Evolutionary conservation across 1,139 yeast genomes (phyloP).

Genomic region (Pichia sp.): DNA sequence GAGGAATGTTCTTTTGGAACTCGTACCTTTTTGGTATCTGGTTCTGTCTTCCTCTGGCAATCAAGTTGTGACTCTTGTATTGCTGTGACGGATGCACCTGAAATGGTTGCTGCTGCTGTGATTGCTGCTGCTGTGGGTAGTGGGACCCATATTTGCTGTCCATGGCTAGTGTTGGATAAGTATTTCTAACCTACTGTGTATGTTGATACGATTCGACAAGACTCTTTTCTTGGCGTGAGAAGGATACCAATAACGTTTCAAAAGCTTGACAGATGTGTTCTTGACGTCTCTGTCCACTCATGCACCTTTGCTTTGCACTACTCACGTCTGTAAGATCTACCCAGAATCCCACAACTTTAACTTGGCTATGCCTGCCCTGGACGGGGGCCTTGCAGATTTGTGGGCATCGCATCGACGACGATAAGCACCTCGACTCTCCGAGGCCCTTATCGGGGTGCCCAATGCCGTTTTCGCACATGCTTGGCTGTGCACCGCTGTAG

Average conservation of each 20-base stretch:
- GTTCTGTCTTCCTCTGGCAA: conserved; percentile 26
- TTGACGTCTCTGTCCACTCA: background rate
- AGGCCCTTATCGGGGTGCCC: background rate
- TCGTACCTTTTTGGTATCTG: conserved; percentile 29
- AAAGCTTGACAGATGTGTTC: background rate
- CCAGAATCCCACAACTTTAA: too few relatives aligned
- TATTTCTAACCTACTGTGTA: background rate
- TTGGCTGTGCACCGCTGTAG: background rate
- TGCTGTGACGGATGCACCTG: conserved; percentile 4
- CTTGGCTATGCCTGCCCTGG: background rate
- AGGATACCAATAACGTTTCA: too few relatives aligned
- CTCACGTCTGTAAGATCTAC: too few relatives aligned
- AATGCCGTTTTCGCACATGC: background rate
- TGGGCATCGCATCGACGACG: background rate
- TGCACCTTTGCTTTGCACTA: background rate
- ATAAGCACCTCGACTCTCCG: background rate
- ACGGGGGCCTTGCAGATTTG: background rate
- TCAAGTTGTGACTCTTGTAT: background rate
- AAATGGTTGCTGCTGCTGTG: background rate
- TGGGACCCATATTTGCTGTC: background rate
- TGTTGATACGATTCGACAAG: too few relatives aligned
- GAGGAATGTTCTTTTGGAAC: conserved; percentile 23
- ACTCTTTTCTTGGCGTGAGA: too few relatives aligned
- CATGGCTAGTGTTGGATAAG: background rate
- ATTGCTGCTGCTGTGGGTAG: background rate